Evolutionary conservation across 2,329 filamentous ascomycete genomes (phyloP).

Genomic region (Trichoderma sp.): DNA sequence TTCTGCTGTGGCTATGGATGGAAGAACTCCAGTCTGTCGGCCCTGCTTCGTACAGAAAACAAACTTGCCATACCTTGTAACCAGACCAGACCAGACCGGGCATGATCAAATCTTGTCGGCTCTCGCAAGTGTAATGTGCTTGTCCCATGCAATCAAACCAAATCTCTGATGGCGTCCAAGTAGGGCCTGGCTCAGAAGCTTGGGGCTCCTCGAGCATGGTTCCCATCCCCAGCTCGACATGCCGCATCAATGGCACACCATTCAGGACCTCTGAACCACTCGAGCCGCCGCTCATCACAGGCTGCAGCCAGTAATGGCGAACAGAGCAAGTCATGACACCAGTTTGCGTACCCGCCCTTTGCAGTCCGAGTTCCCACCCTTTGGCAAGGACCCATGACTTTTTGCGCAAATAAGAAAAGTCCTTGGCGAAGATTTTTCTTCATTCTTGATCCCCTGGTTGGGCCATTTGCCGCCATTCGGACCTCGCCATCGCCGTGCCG

Average conservation of each 20-base stretch:
- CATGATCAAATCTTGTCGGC: background rate
- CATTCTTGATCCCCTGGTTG: background rate
- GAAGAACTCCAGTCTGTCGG: background rate
- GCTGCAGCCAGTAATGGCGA: conserved; percentile 3
- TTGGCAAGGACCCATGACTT: conserved; percentile 10
- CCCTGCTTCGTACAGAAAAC: background rate
- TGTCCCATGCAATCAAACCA: background rate
- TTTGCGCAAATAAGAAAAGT: conserved; percentile 3
- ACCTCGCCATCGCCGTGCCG: background rate
- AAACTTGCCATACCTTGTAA: background rate
- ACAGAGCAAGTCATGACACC: conserved; percentile 14
- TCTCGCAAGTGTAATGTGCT: background rate
- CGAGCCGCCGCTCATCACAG: background rate
- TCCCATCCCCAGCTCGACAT: conserved; percentile 15
- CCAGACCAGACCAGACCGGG: background rate
- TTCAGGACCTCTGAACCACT: background rate
- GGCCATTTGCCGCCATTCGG: background rate
- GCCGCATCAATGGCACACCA: conserved; percentile 17
- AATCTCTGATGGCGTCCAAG: background rate
- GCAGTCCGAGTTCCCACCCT: background rate
- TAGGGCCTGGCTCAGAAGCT: conserved; percentile 4
- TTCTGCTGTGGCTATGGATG: background rate
- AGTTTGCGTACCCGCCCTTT: conserved; percentile 9
- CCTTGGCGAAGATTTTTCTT: background rate
- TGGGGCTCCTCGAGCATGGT: conserved; percentile 7